Evolutionary conservation across 805 yeast genomes (phyloP), one percentile per base, ranked within the genome.

Genomic region (Cyberlindnera petersonii): DNA sequence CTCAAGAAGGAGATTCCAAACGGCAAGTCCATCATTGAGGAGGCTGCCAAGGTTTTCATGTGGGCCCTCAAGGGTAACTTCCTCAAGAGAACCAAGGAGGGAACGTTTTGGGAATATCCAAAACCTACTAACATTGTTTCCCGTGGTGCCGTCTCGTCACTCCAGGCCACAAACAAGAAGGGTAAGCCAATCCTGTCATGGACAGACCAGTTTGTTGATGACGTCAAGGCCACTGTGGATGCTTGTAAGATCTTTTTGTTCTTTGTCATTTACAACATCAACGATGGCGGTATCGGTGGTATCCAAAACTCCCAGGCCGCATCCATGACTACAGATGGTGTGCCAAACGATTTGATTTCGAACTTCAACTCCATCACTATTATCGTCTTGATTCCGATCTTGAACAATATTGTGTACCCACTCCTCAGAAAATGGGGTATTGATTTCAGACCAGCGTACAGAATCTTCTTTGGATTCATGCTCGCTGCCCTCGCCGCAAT

Each of bases 331-430:
- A 66, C 74, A 39, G 87, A 84, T 58, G 84, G 86, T 28, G 70
- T 84, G 50, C 93, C 94, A 49, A 85, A 85, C 58, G 94, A 84
- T 68, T 69, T 84, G 52, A 73, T 84, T 67, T 82, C 79, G 62
- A 82, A 78, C 55, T 74, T 85, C 50, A 82, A 85, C 61, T 83
- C 93, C 21, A 65, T 85, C 51, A 80, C 86, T 27, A 73, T 85
- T 50, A 81, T 85, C 50, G 66, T 85, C n/a, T 79, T 82, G 60
- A 81, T 85, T 48, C 94, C 94, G 42, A 68, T 84, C 49, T 71
- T 72, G 61, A 86, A 84, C 59, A 61, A 69, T 43, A 50, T 69
- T n/a, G 41, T 81, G 11, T 84, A 74, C 61, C 83, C 83, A 33
- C 42, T 58, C 27, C 59, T 77, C 46, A 69, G 77, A 58, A 65